Evolutionary conservation across 2,329 filamentous ascomycete species (phyloP).

Genomic region (Pestalotiopsis fici): DNA sequence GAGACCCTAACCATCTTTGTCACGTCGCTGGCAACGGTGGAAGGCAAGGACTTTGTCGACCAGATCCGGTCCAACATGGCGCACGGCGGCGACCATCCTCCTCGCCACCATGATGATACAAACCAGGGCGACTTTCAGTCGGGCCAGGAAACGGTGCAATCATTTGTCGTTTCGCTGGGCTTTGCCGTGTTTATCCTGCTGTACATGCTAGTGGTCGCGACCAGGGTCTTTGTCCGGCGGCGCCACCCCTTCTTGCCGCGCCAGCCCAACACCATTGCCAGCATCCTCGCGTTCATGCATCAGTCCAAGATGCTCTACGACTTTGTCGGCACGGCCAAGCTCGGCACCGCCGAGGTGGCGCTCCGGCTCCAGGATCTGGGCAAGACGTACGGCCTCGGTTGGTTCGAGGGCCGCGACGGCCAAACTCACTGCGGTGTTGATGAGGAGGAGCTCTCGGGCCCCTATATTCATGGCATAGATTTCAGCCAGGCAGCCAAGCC

Average conservation of each 20-base stretch:
- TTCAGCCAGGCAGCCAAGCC: slow-evolving; percentile 51
- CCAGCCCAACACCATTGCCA: slow-evolving; percentile 77
- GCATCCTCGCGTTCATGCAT: slow-evolving; percentile 75
- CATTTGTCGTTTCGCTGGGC: slow-evolving; percentile 67
- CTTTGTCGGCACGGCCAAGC: slow-evolving; percentile 70
- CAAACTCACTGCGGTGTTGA: slow-evolving; percentile 77
- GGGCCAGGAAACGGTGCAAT: slow-evolving; percentile 61
- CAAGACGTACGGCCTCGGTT: slow-evolving; percentile 74
- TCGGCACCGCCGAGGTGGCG: slow-evolving; percentile 63
- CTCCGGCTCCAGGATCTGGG: slow-evolving; percentile 57
- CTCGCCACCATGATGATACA: slow-evolving; percentile 11
- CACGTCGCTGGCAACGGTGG: slow-evolving; percentile 64
- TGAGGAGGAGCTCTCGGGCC: slow-evolving; percentile 68
- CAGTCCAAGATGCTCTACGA: slow-evolving; percentile 78
- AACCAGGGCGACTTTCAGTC: slow-evolving; percentile 41
- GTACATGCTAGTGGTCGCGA: slow-evolving; percentile 62
- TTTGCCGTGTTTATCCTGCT: slow-evolving; percentile 65
- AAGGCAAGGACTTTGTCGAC: slow-evolving; percentile 61
- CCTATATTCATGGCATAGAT: slow-evolving; percentile 65
- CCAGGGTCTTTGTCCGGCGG: slow-evolving; percentile 61
- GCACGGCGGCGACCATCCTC: slow-evolving; percentile 16
- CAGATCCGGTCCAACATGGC: slow-evolving; percentile 18
- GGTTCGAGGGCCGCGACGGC: slow-evolving; percentile 74
- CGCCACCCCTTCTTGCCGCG: slow-evolving; percentile 73
- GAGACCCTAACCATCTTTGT: slow-evolving; percentile 74